Conservation (phyloP, 2,329 filamentous ascomycete species). For the Botrytis fabae region DNA sequence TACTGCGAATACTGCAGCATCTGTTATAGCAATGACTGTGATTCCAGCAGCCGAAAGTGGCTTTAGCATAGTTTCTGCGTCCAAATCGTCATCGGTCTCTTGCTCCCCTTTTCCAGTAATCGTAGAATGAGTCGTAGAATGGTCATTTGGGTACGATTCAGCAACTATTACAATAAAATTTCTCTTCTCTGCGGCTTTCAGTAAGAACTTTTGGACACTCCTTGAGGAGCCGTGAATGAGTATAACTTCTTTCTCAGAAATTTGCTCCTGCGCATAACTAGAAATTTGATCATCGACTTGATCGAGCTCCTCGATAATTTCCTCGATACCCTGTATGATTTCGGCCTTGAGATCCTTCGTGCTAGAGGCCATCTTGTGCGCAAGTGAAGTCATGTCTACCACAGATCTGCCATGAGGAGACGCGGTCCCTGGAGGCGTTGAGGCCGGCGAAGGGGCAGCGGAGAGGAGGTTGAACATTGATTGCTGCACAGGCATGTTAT, state of each 20-base stretch:
- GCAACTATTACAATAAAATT: conserved; percentile 90
- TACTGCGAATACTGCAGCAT: conserved; percentile 84
- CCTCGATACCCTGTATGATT: conserved; percentile 89
- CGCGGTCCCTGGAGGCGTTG: conserved; percentile 52
- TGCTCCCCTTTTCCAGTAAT: conserved; percentile 55
- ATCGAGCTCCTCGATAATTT: conserved; percentile 93
- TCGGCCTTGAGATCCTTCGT: conserved; percentile 78
- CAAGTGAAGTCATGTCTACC: conserved; percentile 35
- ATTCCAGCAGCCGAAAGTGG: conserved; percentile 76
- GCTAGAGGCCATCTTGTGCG: conserved; percentile 36
- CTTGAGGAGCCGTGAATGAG: conserved; percentile 83
- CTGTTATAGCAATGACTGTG: conserved; percentile 79
- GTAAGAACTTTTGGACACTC: conserved; percentile 85
- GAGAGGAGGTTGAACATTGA: conserved; percentile 90
- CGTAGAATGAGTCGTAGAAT: conserved; percentile 61
- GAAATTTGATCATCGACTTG: conserved; percentile 94
- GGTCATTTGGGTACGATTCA: conserved; percentile 70
- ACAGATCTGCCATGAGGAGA: conserved; percentile 48
- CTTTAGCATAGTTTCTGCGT: conserved; percentile 64
- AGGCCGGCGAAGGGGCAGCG: conserved; percentile 57
- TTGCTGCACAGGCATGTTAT: conserved; percentile 53
- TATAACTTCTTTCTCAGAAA: conserved; percentile 90
- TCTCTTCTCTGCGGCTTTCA: conserved; percentile 83
- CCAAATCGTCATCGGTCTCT: conserved; percentile 46
- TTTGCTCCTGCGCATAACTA: conserved; percentile 82